Evolutionary conservation across 176 grass and related monocot genomes (phyloP).

Genomic region (Avena eriantha): DNA sequence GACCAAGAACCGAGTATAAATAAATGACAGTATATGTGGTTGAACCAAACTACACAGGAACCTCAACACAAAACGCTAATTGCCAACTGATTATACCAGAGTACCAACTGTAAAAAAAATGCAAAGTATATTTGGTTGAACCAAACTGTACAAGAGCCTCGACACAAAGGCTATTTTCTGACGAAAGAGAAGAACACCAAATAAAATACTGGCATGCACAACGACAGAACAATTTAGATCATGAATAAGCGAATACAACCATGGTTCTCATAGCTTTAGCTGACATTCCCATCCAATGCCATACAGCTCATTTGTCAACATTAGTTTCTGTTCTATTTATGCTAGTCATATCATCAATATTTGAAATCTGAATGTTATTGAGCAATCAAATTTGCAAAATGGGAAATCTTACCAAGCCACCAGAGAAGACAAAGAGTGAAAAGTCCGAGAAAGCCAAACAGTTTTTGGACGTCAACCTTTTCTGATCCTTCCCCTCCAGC

Average conservation of each 20-base stretch:
- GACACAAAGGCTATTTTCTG: not conserved
- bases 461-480: constrained; percentile 89
- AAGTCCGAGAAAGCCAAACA: constrained; percentile 93
- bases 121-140: not conserved
- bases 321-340: not conserved
- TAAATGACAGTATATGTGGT: not conserved
- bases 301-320: not conserved
- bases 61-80: not conserved
- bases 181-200: not conserved
- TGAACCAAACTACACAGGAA: constrained; percentile 25
- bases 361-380: not conserved
- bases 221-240: not conserved
- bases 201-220: not conserved
- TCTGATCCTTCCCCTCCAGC: constrained; percentile 88
- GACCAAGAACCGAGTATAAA: not conserved
- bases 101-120: constrained; percentile 17
- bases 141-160: not conserved
- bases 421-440: constrained; percentile 86
- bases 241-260: not conserved
- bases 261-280: not conserved
- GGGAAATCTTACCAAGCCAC: constrained; percentile 78
- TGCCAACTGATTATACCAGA: not conserved
- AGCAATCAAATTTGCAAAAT: constrained; percentile 14
- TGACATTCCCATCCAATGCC: not conserved
- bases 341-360: constrained; percentile 9